phyloP scores from a whole-genome alignment of 2,329 filamentous ascomycete species.

The Lecanicillium sp. region DNA sequence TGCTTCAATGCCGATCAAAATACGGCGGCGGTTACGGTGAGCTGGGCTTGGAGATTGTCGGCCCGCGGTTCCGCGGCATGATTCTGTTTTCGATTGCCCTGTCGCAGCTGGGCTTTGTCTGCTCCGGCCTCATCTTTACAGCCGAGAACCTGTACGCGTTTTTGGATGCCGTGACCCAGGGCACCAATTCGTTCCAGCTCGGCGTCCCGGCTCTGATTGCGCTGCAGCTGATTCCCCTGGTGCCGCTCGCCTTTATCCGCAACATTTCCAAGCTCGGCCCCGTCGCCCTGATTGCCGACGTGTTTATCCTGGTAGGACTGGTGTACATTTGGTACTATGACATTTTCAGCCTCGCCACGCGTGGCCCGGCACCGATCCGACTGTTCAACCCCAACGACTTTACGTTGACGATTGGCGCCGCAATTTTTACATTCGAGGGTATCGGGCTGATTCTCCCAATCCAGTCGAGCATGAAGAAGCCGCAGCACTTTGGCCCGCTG shows the following conservation, averaged over 20 bases:
- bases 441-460: slow-evolving; percentile 72
- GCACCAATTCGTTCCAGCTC: slow-evolving; percentile 42
- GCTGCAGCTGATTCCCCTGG: slow-evolving; percentile 55
- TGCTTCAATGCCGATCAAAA: slow-evolving; percentile 57
- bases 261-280: slow-evolving; percentile 70
- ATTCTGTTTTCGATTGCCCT: slow-evolving; percentile 65
- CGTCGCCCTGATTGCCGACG: slow-evolving; percentile 60
- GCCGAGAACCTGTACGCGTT: slow-evolving; percentile 68
- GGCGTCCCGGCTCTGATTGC: slow-evolving; percentile 50
- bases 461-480: slow-evolving; percentile 66
- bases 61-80: slow-evolving; percentile 53
- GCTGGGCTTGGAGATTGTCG: slow-evolving; percentile 59
- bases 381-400: slow-evolving; percentile 64
- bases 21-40: slow-evolving; percentile 70
- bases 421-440: slow-evolving; percentile 73
- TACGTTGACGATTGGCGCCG: slow-evolving; percentile 63
- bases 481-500: slow-evolving; percentile 57
- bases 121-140: slow-evolving; percentile 68
- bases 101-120: slow-evolving; percentile 72
- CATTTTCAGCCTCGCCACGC: slow-evolving; percentile 43
- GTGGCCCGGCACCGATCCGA: slow-evolving; percentile 53
- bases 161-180: slow-evolving; percentile 50
- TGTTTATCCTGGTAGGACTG: slow-evolving; percentile 64
- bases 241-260: slow-evolving; percentile 62
- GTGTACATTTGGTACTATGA: slow-evolving; percentile 70